phyloP scores from a whole-genome alignment of 345 rosid species.

The Bruguiera sexangula region DNA sequence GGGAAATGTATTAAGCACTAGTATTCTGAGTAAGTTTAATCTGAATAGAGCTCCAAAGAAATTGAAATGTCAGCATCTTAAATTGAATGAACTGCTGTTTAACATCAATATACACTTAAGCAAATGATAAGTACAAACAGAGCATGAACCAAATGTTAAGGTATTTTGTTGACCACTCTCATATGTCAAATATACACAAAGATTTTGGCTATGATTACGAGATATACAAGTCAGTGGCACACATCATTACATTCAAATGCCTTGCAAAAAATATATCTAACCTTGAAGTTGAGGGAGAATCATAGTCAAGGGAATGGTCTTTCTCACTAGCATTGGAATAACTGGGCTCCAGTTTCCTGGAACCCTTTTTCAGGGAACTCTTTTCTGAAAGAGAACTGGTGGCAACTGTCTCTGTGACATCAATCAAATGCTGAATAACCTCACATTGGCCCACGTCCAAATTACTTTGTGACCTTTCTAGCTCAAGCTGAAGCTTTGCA shows the following conservation, averaged over 20 bases:
- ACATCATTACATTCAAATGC: constrained; percentile 1
- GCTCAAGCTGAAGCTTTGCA: constrained; percentile 76
- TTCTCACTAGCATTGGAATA: constrained; percentile 44
- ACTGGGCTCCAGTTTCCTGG: constrained; percentile 48
- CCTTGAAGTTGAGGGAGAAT: constrained; percentile 60
- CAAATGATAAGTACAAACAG: constrained; percentile 3
- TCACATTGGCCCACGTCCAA: constrained; percentile 81
- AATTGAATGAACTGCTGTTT: not conserved
- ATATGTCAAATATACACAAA: not conserved
- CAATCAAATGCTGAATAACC: constrained; percentile 82
- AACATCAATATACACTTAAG: not conserved
- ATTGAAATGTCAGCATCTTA: not conserved
- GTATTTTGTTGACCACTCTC: not conserved
- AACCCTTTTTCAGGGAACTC: constrained; percentile 42
- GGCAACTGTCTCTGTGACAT: constrained; percentile 69
- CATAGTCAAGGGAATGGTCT: constrained; percentile 43
- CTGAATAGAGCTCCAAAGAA: too few species aligned
- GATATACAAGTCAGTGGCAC: not conserved
- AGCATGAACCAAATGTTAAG: not conserved
- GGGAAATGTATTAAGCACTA: not conserved
- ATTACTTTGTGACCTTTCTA: constrained; percentile 78
- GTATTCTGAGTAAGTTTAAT: too few species aligned
- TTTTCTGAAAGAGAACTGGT: constrained; percentile 37
- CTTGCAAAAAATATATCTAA: constrained; percentile 23
- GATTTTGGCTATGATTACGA: not conserved